These are phyloP conservation scores for Helminthosporium solani DNA, from an alignment of 2,329 filamentous ascomycete genomes.

Conservation along the genomic window DNA sequence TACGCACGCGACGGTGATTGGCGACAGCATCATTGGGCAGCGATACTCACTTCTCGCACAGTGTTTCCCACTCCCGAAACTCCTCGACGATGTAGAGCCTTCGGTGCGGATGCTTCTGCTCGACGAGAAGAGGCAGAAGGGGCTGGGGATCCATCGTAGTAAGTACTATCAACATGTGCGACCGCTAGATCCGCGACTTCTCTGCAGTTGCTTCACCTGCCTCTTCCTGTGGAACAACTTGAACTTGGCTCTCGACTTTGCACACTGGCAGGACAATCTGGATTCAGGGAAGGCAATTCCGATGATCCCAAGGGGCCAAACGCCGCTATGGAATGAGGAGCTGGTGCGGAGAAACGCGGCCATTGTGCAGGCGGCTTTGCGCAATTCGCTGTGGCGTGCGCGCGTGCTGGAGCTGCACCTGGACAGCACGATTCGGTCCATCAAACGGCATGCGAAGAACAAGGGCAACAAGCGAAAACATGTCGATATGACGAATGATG, in stretches of 20 bases:
- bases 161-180: constrained; percentile 56
- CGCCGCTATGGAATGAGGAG: constrained; percentile 53
- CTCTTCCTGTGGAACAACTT: constrained; percentile 59
- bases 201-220: constrained; percentile 61
- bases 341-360: constrained; percentile 48
- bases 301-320: constrained; percentile 51
- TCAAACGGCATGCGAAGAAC: constrained; percentile 51
- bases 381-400: constrained; percentile 54
- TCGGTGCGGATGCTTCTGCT: constrained; percentile 42
- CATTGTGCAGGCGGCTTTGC: constrained; percentile 50
- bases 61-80: constrained; percentile 55
- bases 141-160: constrained; percentile 48
- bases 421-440: constrained; percentile 48
- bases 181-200: constrained; percentile 46
- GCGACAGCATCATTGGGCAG: constrained; percentile 45
- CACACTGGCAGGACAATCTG: constrained; percentile 56
- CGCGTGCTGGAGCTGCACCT: constrained; percentile 53
- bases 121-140: constrained; percentile 45
- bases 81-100: constrained; percentile 46
- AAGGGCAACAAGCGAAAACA: constrained; percentile 51
- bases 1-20: constrained; percentile 48
- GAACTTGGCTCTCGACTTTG: constrained; percentile 56
- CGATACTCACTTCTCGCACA: constrained; percentile 55
- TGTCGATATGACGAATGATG: constrained; percentile 50
- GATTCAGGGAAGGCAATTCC: constrained; percentile 55